Base-by-base conservation (phyloP, 2,329 filamentous ascomycete species). In the Apiospora sp. region DNA sequence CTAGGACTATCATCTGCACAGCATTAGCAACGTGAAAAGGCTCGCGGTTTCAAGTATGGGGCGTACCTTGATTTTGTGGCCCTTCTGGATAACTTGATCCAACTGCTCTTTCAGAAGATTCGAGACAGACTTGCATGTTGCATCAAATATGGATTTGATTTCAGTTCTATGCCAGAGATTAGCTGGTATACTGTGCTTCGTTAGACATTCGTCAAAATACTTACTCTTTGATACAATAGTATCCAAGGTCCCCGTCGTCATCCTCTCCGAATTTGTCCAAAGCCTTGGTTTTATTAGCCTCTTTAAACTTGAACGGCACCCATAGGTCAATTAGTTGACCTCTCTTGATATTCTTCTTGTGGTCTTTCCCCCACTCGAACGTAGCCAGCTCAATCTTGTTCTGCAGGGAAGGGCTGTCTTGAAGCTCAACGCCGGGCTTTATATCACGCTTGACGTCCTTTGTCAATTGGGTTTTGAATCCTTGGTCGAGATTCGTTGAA, bases 251-350 rank as follows among this genome's bases (percentile, higher is more conserved):
- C 22, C 54, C 27, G 16, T 61, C 54, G 27, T 61, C 54, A 34
- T 61, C 54, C 27, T 61, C 54, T 34, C 14, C 54, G 27, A 61
- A 61, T 19, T 61, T 61, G 13, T 19, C 54, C 14, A 61, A 19
- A 19, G 34, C 27, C 16, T 6, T 22, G 27, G 27, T 61, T 61
- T 41, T 41, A 30, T 16, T 16, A 61, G 54, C 54, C 27, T 61
- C 54, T 61, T 14, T 14, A 34, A 61, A 61, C 54, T 61, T 61
- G 54, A 61, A 61, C 54, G 54, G 27, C 16, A 61, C 54, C 27
- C 27, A 61, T 34, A 34, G 54, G 19, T 61, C 54, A 6, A 34
- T 34, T 2, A 61, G 6, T 22, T 34, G 27, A 34, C 16, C 54
- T 34, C 22, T 34, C 3, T 61, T 61, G 27, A 61, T 61, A 1